A percentile compares a stretch with the other conserved stretches of the same genome.
phyloP scores from a whole-genome alignment of 1,284 basidiomycete genomes.

The Kalmanozyma brasiliensis region DNA sequence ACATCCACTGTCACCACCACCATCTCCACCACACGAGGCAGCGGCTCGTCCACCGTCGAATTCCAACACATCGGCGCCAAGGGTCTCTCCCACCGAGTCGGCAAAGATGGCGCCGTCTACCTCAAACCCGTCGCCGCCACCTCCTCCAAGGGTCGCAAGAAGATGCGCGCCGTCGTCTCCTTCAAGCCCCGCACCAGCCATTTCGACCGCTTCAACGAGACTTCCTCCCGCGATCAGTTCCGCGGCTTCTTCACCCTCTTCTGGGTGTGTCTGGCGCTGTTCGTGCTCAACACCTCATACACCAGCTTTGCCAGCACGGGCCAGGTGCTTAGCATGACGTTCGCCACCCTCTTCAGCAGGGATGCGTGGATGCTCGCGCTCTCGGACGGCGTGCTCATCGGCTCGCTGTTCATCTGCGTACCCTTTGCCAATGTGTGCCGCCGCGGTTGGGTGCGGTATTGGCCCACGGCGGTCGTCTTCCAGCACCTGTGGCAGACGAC shows the following conservation, averaged over 20 bases:
- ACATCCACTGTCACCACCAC: conserved; percentile 52
- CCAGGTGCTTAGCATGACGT: conserved; percentile 79
- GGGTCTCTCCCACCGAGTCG: conserved; percentile 45
- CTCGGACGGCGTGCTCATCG: conserved; percentile 83
- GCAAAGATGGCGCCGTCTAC: conserved; percentile 51
- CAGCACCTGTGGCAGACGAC: conserved; percentile 59
- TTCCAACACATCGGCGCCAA: conserved; percentile 51
- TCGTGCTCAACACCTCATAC: conserved; percentile 62
- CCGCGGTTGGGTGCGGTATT: conserved; percentile 71
- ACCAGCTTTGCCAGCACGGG: conserved; percentile 71
- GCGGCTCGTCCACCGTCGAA: conserved; percentile 41
- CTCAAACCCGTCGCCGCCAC: conserved; percentile 51
- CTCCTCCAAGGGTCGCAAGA: conserved; percentile 34
- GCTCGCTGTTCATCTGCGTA: conserved; percentile 79
- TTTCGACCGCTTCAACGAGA: conserved; percentile 60
- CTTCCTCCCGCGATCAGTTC: conserved; percentile 49
- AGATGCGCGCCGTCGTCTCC: conserved; percentile 58
- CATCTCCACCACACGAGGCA: conserved; percentile 31
- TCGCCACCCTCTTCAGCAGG: conserved; percentile 86
- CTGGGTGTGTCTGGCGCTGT: conserved; percentile 63
- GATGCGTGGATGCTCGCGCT: conserved; percentile 85
- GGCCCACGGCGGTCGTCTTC: conserved; percentile 37
- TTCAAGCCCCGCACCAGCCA: conserved; percentile 52
- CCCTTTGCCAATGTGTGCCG: conserved; percentile 73
- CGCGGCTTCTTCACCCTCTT: conserved; percentile 67